These are phyloP conservation scores for Helicocarpus griseus DNA, from an alignment of 2,329 filamentous ascomycete species.

Conservation along the genomic window DNA sequence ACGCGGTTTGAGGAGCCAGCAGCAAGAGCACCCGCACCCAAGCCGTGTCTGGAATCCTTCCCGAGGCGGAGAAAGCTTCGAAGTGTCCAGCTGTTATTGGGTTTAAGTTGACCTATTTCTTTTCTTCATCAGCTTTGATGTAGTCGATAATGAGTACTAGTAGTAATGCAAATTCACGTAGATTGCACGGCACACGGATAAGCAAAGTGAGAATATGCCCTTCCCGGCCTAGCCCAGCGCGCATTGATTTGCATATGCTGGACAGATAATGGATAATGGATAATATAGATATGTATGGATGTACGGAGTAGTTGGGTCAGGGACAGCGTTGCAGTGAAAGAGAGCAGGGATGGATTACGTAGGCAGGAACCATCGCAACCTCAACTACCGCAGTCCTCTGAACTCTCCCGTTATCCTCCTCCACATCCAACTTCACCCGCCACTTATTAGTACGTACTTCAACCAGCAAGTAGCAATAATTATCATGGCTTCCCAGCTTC, in stretches of 20 bases:
- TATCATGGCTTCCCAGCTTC: neutral
- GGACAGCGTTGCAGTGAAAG: neutral
- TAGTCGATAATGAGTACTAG: neutral
- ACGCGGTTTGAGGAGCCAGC: neutral
- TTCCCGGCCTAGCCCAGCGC: neutral
- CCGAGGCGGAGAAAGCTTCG: neutral
- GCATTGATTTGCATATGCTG: neutral
- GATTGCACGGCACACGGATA: neutral
- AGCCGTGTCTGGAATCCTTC: neutral
- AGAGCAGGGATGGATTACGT: neutral
- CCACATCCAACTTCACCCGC: neutral
- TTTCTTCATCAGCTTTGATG: neutral
- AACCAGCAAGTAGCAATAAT: neutral
- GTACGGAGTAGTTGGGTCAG: neutral
- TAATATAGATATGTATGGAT: too few relatives aligned
- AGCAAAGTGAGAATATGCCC: neutral
- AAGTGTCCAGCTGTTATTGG: conserved; percentile 1
- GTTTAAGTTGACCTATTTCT: neutral
- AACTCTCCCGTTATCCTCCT: neutral
- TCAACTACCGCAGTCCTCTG: neutral
- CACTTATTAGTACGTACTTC: too few relatives aligned
- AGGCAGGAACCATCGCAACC: neutral
- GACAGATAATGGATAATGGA: too few relatives aligned
- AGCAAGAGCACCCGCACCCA: neutral
- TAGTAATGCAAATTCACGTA: neutral